Evolutionary conservation across 768 basidiomycete species (phyloP), one percentile per base, ranked within the genome.

Genomic region (Lactifluus volemus): DNA sequence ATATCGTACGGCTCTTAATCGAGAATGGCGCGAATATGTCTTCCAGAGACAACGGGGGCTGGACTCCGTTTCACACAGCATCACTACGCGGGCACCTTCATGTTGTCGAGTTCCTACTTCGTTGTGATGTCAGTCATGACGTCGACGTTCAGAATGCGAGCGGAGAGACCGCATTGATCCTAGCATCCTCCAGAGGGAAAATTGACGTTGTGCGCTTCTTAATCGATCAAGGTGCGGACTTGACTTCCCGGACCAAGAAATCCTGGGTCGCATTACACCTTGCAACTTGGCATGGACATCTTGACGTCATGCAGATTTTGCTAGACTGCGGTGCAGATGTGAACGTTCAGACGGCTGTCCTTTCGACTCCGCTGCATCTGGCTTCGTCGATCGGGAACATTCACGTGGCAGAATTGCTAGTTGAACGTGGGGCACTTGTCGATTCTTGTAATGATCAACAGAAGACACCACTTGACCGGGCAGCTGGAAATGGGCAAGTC

Each of bases 391-490:
- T 30, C n/a, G 48, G 47, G 6, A 36, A 57, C 12, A 3, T 30
- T 25, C 14, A 36, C 25, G 4, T 57, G 8, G 11, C 9, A 38
- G 11, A 9, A 11, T 49, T 57, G 6, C 12, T 57, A 2, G 11
- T 57, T n/a, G 17, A 41, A 12, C 55, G 12, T 57, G 48, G 29
- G 3, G 55, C 55, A 19, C n/a, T 5, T 8, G n/a, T 57, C 25
- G 25, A 41, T 14, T 3, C 10, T 3, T 8, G n/a, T 11, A 57
- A 49, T 9, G 11, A 19, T 12, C 17, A 1, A 21, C 21, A 38
- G 38, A 38, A 55, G 14, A 60, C 59, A 1, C 48, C 59, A 21
- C 55, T 61, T 6, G 29, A 61, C 19, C 39, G 39, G n/a, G 56
- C 56, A 21, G 48, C 56, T 4, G 21, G 41, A 17, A 34, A 51